phyloP scores from a whole-genome alignment of 257 asterid species.

The Nicotiana knightiana region DNA sequence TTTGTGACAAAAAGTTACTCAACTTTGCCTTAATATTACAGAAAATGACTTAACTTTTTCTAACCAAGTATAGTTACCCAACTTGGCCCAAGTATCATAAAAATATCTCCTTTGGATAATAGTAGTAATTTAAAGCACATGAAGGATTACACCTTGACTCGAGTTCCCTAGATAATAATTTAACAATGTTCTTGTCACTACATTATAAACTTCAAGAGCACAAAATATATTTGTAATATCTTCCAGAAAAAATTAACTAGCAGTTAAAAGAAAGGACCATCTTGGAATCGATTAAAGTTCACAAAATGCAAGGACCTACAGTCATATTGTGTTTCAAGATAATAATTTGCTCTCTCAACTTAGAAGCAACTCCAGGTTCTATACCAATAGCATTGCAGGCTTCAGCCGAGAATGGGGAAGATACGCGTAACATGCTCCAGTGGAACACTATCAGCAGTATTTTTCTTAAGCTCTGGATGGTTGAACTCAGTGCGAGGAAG shows the following conservation, averaged over 20 bases:
- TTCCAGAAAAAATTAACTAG: background rate
- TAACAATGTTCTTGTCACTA: background rate
- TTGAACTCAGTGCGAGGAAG: conserved; percentile 68
- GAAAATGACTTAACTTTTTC: no score
- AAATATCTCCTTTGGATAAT: no score
- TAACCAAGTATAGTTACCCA: no score
- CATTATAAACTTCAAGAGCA: background rate
- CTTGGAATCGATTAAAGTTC: background rate
- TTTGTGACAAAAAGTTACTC: no score
- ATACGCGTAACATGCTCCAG: conserved; percentile 69
- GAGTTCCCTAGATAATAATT: background rate
- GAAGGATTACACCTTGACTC: background rate
- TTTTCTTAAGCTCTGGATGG: conserved; percentile 76
- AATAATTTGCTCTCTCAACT: background rate
- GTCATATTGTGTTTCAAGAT: background rate
- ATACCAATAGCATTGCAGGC: background rate
- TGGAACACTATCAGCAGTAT: conserved; percentile 45
- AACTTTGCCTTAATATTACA: no score
- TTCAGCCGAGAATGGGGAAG: conserved; percentile 70
- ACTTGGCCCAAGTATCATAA: no score
- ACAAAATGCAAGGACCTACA: background rate
- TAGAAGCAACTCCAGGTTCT: background rate
- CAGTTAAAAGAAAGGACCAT: background rate
- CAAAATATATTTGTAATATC: background rate
- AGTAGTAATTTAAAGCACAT: background rate